phyloP scores from a whole-genome alignment of 2,329 filamentous ascomycete genomes.

The Alternaria novae-zelandiae region DNA sequence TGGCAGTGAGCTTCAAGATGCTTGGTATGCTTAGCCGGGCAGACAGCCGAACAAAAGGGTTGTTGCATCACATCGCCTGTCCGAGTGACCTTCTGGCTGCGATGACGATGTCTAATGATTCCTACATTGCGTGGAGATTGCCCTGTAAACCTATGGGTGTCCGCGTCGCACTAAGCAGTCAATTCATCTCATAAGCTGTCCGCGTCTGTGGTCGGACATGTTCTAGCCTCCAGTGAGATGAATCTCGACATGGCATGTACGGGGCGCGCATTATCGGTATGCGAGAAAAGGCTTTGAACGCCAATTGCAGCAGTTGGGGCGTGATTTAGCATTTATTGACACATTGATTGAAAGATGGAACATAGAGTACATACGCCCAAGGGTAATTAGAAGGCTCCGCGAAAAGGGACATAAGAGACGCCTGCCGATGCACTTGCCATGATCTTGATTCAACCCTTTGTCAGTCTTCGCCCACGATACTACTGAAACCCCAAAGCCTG shows the following conservation, averaged over 20 bases:
- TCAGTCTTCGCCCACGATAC: constrained; percentile 2
- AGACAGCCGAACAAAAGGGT: constrained; percentile 9
- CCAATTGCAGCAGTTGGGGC: neutral
- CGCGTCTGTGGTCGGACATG: neutral
- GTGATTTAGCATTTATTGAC: neutral
- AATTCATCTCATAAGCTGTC: neutral
- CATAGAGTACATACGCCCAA: neutral
- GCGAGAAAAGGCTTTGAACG: neutral
- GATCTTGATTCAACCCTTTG: neutral
- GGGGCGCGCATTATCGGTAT: neutral
- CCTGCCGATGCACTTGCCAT: neutral
- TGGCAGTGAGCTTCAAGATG: constrained; percentile 21
- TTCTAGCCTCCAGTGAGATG: neutral
- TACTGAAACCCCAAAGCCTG: neutral
- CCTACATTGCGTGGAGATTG: constrained; percentile 11
- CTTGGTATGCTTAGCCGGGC: constrained; percentile 25
- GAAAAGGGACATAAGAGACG: neutral
- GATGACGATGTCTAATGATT: neutral
- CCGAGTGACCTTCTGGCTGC: neutral
- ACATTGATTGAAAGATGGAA: neutral
- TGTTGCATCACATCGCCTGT: constrained; percentile 6
- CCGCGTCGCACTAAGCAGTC: neutral
- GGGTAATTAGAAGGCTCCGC: neutral
- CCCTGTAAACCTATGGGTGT: neutral
- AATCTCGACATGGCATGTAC: neutral